Conservation (phyloP, 495 filamentous ascomycete species). For the Xylaria castorea region DNA sequence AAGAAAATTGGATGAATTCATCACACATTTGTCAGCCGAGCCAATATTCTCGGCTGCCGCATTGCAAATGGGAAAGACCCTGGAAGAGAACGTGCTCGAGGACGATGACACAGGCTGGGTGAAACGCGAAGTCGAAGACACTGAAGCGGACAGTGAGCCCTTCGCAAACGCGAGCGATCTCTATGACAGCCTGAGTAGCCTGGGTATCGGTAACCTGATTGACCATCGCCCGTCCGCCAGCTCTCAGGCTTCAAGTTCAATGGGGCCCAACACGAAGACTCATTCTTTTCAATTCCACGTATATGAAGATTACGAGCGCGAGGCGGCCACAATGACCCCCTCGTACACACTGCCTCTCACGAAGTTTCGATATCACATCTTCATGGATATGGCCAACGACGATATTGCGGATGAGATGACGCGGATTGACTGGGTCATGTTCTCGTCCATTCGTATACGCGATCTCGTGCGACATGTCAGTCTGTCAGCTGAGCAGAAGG, state of each 20-base stretch:
- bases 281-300: conserved; percentile 62
- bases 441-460: conserved; percentile 92
- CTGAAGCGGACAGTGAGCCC: conserved; percentile 26
- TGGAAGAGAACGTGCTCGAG: conserved; percentile 69
- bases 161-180: conserved; percentile 36
- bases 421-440: conserved; percentile 96
- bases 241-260: conserved; percentile 43
- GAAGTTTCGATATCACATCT: conserved; percentile 81
- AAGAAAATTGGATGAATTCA: conserved; percentile 72
- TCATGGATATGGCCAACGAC: conserved; percentile 81
- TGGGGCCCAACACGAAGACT: conserved; percentile 31
- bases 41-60: conserved; percentile 81
- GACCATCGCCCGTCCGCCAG: conserved; percentile 55
- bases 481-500: conserved; percentile 71
- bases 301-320: conserved; percentile 75
- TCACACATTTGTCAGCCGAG: conserved; percentile 68
- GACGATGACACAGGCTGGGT: conserved; percentile 86
- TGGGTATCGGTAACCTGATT: conserved; percentile 51
- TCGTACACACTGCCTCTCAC: conserved; percentile 64
- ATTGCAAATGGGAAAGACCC: conserved; percentile 75
- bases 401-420: conserved; percentile 91
- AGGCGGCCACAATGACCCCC: conserved; percentile 71
- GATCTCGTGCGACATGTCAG: conserved; percentile 92
- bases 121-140: conserved; percentile 62
- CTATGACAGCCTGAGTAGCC: conserved; percentile 51